Evolutionary conservation across 2,329 filamentous ascomycete genomes (phyloP).

Genomic region (Hypoxylon sp.): DNA sequence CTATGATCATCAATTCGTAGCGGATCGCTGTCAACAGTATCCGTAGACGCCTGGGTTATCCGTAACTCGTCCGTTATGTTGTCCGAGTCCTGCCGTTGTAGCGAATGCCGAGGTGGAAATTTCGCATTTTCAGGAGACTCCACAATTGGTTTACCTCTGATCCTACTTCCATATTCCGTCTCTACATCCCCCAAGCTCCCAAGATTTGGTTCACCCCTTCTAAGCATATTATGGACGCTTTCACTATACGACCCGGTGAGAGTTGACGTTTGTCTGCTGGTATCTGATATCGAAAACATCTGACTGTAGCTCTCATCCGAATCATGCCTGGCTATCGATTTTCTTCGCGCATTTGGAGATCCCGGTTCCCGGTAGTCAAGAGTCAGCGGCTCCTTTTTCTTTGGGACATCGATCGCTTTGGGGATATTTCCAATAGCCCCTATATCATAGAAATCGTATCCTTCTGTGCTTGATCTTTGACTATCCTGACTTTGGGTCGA

Average conservation of each 20-base stretch:
- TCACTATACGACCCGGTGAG: constrained; percentile 57
- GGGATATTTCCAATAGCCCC: constrained; percentile 62
- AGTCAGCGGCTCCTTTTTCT: constrained; percentile 57
- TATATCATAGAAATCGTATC: constrained; percentile 76
- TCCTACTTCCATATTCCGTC: constrained; percentile 62
- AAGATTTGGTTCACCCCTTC: constrained; percentile 22
- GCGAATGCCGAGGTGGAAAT: constrained; percentile 35
- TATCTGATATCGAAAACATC: constrained; percentile 71
- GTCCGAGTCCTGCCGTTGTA: constrained; percentile 49
- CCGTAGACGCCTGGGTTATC: constrained; percentile 53
- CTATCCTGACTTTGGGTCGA: constrained; percentile 68
- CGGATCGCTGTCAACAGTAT: constrained; percentile 50
- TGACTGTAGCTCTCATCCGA: constrained; percentile 72
- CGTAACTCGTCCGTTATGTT: constrained; percentile 51
- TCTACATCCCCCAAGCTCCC: constrained; percentile 50
- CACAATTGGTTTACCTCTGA: constrained; percentile 60
- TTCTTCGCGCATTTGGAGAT: constrained; percentile 53
- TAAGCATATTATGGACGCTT: constrained; percentile 39
- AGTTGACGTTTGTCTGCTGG: constrained; percentile 59
- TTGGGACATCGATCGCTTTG: constrained; percentile 68
- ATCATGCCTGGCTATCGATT: constrained; percentile 62
- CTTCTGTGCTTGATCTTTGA: constrained; percentile 69
- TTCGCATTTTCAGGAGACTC: constrained; percentile 48
- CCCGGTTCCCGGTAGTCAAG: constrained; percentile 55
- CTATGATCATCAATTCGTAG: constrained; percentile 29